Evolutionary conservation across 73 alveolate species (phyloP).

Genomic region (Stentor coeruleus): DNA sequence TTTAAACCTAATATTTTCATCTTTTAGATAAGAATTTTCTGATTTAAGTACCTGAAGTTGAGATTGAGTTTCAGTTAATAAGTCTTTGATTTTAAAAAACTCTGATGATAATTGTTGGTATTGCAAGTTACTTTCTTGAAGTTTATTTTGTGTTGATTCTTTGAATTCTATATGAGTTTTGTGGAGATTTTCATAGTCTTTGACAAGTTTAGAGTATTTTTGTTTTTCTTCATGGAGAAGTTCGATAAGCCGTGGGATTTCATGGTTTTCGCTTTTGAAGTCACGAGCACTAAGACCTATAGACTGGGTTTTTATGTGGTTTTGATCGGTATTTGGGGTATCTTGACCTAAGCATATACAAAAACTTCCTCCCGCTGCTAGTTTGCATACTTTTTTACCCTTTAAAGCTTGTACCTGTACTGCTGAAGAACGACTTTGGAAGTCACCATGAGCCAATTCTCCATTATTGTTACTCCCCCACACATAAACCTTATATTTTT

Average conservation of each 20-base stretch:
- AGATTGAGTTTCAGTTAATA: neutral
- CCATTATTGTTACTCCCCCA: slow-evolving; percentile 70
- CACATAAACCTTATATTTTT: neutral
- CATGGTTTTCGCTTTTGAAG: neutral
- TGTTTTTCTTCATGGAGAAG: too few relatives aligned
- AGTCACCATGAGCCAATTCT: slow-evolving; percentile 55
- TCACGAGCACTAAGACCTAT: neutral
- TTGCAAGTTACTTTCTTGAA: neutral
- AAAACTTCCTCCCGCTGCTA: slow-evolving; percentile 30
- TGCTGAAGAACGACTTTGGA: neutral
- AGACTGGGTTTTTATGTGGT: neutral
- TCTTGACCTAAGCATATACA: slow-evolving; percentile 30
- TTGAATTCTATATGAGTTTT: neutral
- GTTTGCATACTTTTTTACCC: neutral
- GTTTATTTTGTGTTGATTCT: neutral
- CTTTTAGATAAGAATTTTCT: neutral
- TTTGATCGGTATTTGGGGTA: slow-evolving; percentile 26
- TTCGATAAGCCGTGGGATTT: neutral
- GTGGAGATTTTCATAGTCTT: neutral
- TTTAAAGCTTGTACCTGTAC: neutral
- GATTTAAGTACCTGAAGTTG: neutral
- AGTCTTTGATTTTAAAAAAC: neutral
- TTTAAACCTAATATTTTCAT: neutral
- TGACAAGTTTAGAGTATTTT: neutral
- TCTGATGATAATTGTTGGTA: neutral